These are phyloP conservation scores for Astragalus glycyphyllos DNA, from an alignment of 306 rosid genomes.

Conservation along the genomic window DNA sequence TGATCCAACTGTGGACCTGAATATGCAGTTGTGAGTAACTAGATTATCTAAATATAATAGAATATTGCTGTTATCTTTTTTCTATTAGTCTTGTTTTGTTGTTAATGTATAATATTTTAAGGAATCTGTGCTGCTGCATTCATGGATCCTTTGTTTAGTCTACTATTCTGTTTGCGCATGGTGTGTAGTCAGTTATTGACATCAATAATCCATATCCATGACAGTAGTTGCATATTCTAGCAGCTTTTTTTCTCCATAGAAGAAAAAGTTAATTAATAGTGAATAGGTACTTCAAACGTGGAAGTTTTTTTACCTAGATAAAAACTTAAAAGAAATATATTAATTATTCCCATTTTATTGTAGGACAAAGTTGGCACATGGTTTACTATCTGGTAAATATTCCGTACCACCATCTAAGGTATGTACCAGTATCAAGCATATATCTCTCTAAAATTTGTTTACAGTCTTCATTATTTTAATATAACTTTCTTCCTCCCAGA, in stretches of 20 bases:
- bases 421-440: slow-evolving; percentile 16
- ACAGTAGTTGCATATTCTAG: slow-evolving; percentile 21
- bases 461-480: slow-evolving; percentile 5
- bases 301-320: not conserved
- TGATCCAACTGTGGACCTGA: slow-evolving; percentile 93
- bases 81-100: slow-evolving; percentile 23
- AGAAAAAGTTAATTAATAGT: slow-evolving; percentile 4
- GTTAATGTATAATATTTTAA: not conserved
- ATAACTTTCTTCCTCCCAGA: slow-evolving; percentile 53
- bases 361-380: slow-evolving; percentile 86
- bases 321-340: slow-evolving; percentile 12
- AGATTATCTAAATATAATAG: not conserved
- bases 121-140: not conserved
- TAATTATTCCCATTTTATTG: slow-evolving; percentile 26
- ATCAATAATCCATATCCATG: not conserved
- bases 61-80: slow-evolving; percentile 15
- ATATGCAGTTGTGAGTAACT: slow-evolving; percentile 71
- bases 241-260: slow-evolving; percentile 2
- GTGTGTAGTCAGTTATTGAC: slow-evolving; percentile 1
- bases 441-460: slow-evolving; percentile 27
- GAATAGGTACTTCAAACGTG: slow-evolving; percentile 8
- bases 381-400: slow-evolving; percentile 86
- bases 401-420: slow-evolving; percentile 76
- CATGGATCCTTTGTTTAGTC: slow-evolving; percentile 8
- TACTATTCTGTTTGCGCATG: slow-evolving; percentile 12